Evolutionary conservation across 257 asterid genomes (phyloP).

Genomic region (Fraxinus quadrangulata): DNA sequence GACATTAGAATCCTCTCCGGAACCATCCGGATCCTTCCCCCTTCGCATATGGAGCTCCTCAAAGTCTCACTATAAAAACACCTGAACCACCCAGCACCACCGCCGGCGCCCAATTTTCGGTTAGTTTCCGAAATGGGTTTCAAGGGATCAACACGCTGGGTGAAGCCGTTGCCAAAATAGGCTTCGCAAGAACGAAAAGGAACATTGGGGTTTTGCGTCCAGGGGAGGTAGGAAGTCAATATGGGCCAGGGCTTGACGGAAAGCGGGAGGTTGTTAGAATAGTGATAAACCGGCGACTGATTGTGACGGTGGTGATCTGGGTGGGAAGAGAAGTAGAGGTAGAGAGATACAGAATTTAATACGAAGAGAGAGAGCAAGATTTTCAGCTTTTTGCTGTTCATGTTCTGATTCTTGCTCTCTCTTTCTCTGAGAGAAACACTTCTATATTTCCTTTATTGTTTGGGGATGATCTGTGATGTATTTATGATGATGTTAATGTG

Average conservation of each 20-base stretch:
- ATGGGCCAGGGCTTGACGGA: slow-evolving; percentile 84
- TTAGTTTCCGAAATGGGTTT: slow-evolving; percentile 30
- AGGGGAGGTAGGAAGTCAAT: slow-evolving; percentile 82
- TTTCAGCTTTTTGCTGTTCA: slow-evolving; percentile 54
- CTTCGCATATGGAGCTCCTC: slow-evolving; percentile 84
- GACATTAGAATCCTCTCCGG: slow-evolving; percentile 66
- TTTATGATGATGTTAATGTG: background rate
- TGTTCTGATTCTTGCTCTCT: slow-evolving; percentile 17
- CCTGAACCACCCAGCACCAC: slow-evolving; percentile 75
- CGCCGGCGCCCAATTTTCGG: slow-evolving; percentile 33
- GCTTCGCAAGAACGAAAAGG: slow-evolving; percentile 77
- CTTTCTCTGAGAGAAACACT: background rate
- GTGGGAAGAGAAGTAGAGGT: slow-evolving; percentile 63
- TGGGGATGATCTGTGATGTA: background rate
- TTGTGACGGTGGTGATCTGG: slow-evolving; percentile 43
- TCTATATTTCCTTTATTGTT: background rate
- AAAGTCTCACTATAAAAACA: slow-evolving; percentile 72
- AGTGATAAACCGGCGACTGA: slow-evolving; percentile 15
- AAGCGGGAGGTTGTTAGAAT: background rate
- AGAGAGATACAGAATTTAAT: slow-evolving; percentile 68
- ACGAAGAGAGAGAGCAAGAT: slow-evolving; percentile 69
- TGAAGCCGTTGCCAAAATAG: slow-evolving; percentile 81
- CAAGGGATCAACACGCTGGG: slow-evolving; percentile 49
- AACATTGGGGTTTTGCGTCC: slow-evolving; percentile 48
- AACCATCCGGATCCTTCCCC: slow-evolving; percentile 72